Conservation (phyloP, 345 rosid genomes). For the Rhizophora mangle region DNA sequence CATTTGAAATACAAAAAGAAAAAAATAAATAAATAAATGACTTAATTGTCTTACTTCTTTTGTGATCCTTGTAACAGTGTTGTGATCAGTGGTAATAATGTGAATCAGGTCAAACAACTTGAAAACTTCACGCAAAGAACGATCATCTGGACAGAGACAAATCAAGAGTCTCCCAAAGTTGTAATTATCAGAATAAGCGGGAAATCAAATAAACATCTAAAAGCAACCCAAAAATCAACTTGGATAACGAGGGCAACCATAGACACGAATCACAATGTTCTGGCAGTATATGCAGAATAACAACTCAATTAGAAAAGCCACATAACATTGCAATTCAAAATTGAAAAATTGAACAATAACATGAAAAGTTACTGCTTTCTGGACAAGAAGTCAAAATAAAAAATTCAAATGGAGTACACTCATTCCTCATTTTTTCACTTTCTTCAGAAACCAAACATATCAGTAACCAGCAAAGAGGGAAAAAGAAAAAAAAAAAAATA, state of each 20-base stretch:
- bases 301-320: background rate
- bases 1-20: background rate
- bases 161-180: background rate
- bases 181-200: background rate
- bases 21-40: background rate
- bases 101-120: constrained; percentile 86
- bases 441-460: background rate
- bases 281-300: background rate
- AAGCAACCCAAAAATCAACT: background rate
- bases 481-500: constrained; percentile 16
- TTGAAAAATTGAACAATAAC: too few species aligned
- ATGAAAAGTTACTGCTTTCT: background rate
- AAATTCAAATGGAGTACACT: background rate
- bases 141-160: constrained; percentile 45
- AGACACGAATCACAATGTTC: background rate
- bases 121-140: constrained; percentile 76
- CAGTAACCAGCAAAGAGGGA: background rate
- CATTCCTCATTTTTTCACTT: background rate
- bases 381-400: background rate
- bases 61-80: constrained; percentile 75
- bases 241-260: background rate
- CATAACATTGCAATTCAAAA: background rate
- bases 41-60: constrained; percentile 51
- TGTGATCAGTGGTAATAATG: constrained; percentile 74
- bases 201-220: background rate